Evolutionary conservation across 768 basidiomycete genomes (phyloP), one percentile per base, ranked within the genome.

Genomic region (Tulasnella sp.): DNA sequence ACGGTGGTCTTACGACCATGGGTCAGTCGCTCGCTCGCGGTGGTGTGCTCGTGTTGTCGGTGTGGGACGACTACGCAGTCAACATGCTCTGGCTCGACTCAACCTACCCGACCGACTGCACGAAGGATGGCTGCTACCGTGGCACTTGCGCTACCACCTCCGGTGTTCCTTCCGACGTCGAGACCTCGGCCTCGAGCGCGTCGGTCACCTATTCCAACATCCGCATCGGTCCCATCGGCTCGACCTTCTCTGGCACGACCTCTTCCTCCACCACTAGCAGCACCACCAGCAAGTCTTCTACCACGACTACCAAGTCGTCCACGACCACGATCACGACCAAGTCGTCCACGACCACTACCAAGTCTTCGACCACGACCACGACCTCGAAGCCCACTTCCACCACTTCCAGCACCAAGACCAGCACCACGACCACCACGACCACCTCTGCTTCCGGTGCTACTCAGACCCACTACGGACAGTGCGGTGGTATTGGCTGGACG

Each of bases 51-150:
- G 84, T 83, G 70, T 78, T 86, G 76, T 80, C 79, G 63, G 72
- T 86, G 74, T 86, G 86, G 86, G 85, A 86, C 77, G 86, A 87
- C 80, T 81, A 86, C 76, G 80, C 80, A 37, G 85, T 79, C 72
- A 80, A 82, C 79, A 86, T 87, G 86, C 81, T 85, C 14, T 87
- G 86, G 83, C 84, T 87, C 78, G 74, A 74, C 52, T 35, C 32
- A 32, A 62, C 41, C 64, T 74, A 73, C 59, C 74, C 74, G 3
- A 32, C 42, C 70, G 62, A 47, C 44, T 47, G 44, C 44, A 47
- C 73, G 22, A 36, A 47, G n/a, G 74, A 74, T 41, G 73, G 73
- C 36, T 35, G 62, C 65, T 70, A 44, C 34, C 73, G 73, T 22
- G 73, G 73, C 26, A 73, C 72, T 26, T 74, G 73, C 71, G 11